Evolutionary conservation across 2,329 filamentous ascomycete genomes (phyloP), one percentile per base, ranked within the genome.

Genomic region (Plectosphaerella plurivora): DNA sequence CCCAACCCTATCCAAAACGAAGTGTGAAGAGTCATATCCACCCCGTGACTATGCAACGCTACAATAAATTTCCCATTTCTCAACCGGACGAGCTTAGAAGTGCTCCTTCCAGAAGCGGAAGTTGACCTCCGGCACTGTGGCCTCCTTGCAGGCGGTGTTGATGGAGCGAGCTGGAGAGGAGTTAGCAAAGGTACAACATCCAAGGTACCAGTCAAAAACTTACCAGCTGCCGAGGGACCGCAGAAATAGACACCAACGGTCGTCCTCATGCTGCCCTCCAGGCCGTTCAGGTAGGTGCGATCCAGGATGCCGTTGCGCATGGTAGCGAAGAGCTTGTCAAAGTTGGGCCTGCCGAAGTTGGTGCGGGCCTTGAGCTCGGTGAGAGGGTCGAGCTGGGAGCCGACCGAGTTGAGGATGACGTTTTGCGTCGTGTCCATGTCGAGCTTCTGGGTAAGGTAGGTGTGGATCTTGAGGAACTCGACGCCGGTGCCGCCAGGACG

Each of bases 31-130:
- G 28, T 33, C 28, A 8, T 33, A 33, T 33, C 28, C 28, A 33
- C 28, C 11, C 28, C 28, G 11, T 33, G 28, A 18, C 41, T 44
- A 44, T 20, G 41, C 41, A 44, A 44, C 41, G 41, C 41, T 44
- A 44, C 41, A 18, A 44, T 44, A 44, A 20, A 44, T 18, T 18
- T 44, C 16, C 16, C 16, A 28, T 15, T 25, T 28, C 5, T n/a
- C 14, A 9, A 18, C 10, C 16, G 6, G 37, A 36, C 42, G 44
- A 53, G 56, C 55, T 67, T 78, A 87, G 66, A 87, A 87, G 67
- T 99, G 93, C 73, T 99, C 94, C 76, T 99, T 99, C 94, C 94
- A 99, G 78, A 99, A 99, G 63, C 90, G 89, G 76, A 97, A 99
- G 63, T 86, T 83, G 53, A 99, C 91, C 60, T 96, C 89, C 57